Evolutionary conservation across 768 basidiomycete species (phyloP).

Genomic region (Boletus patriciae): DNA sequence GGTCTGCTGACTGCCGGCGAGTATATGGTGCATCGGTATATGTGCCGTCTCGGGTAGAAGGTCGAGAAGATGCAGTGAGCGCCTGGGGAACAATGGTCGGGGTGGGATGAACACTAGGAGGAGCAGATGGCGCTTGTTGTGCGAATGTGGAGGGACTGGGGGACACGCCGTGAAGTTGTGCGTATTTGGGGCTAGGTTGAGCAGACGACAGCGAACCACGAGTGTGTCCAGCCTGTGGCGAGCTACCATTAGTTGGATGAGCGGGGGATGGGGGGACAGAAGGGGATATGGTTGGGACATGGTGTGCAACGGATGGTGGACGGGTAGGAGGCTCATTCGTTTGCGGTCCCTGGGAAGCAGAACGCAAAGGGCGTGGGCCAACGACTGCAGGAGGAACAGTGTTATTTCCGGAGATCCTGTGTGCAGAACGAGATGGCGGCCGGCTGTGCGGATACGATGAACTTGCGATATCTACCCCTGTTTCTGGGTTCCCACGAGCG

Average conservation of each 20-base stretch:
- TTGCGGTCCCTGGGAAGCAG: slow-evolving; percentile 27
- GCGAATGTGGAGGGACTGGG: slow-evolving; percentile 4
- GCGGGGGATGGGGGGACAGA: slow-evolving; percentile 22
- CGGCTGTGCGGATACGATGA: slow-evolving; percentile 23
- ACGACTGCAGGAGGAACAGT: slow-evolving; percentile 22
- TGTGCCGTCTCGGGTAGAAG: slow-evolving; percentile 26
- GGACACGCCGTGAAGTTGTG: slow-evolving; percentile 18
- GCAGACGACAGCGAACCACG: slow-evolving; percentile 13
- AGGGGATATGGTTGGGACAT: slow-evolving; percentile 3
- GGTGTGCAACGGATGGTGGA: slow-evolving; percentile 24
- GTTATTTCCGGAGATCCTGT: slow-evolving; percentile 22
- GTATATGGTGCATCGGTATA: slow-evolving; percentile 5
- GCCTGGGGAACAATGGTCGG: slow-evolving; percentile 23
- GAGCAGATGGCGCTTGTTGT: slow-evolving; percentile 22
- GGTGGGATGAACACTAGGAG: slow-evolving; percentile 21
- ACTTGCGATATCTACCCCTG: slow-evolving; percentile 16
- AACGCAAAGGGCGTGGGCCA: slow-evolving; percentile 32
- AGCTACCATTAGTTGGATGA: slow-evolving; percentile 14
- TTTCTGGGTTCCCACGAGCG: slow-evolving; percentile 29
- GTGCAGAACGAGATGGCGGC: slow-evolving; percentile 29
- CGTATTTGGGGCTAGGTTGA: slow-evolving; percentile 27
- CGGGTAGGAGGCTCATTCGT: slow-evolving; percentile 27
- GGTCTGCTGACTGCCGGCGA: slow-evolving; percentile 16
- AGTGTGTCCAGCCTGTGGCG: slow-evolving; percentile 14
- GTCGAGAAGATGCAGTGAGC: slow-evolving; percentile 26